Evolutionary conservation across 1,139 yeast genomes (phyloP), one percentile per base, ranked within the genome.

Genomic region (Wickerhamiella infanticola): DNA sequence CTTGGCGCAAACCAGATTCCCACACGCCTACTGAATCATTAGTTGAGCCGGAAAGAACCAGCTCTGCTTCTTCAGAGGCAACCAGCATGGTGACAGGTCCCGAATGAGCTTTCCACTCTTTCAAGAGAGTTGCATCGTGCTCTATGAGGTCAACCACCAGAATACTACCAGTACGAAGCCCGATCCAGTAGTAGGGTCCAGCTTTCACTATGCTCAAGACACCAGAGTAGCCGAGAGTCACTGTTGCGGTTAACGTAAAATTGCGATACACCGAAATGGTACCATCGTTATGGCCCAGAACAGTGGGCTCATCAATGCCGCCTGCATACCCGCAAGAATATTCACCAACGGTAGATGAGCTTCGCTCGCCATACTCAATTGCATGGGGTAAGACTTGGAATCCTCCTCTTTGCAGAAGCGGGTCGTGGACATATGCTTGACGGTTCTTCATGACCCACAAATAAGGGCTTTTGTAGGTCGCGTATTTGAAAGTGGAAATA

Each of bases 221-320:
- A 18, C 61, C 59, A 44, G 64, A 54, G 26, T 59, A 56, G n/a
- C 68, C 61, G 3, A 65, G 57, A 40, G 54, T 59, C 36, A 66
- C 51, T 35, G 63, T 56, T 11, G 64, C 66, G 4, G 61, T 46
- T n/a, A 59, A 61, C 45, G 31, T 46, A 42, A 11, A 58, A 39
- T 46, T 44, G 11, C 64, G 57, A 47, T 61, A 64, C 3, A 64
- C 59, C 1, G 69, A 55, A 6, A 68, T 57, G 35, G 61, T 56
- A 4, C 72, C 72, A 48, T 66, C 68, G 18, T 65, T 68, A 45
- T 67, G 71, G 6, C 72, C 72, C 48, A 67, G 63, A 43, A 60
- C 63, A 3, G 64, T 63, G 24, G 48, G 44, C 33, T 62, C 65
- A 1, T 29, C 40, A 60, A 36, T 53, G 33, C 9, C 7, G 33